These are phyloP conservation scores for Trichosporon asahii DNA, from an alignment of 1,284 basidiomycete genomes.

Conservation along the genomic window DNA sequence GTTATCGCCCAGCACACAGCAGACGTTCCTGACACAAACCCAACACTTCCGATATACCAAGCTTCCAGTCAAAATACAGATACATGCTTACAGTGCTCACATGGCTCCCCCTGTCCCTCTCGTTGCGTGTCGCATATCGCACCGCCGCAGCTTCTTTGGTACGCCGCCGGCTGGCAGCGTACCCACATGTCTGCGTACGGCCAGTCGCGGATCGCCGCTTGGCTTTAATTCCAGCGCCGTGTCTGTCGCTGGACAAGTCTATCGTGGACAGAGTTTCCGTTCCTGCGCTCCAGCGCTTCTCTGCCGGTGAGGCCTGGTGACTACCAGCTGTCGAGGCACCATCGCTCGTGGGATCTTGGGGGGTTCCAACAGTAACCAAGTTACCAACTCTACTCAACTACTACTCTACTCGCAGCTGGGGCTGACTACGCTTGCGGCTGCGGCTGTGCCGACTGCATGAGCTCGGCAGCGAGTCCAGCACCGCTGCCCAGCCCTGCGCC, in stretches of 20 bases:
- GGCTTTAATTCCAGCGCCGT: background rate
- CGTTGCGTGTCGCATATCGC: background rate
- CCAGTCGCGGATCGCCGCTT: background rate
- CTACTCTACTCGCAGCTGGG: background rate
- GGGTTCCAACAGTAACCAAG: background rate
- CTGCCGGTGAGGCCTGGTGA: background rate
- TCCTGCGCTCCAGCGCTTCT: background rate
- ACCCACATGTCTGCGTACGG: background rate
- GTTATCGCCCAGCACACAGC: background rate
- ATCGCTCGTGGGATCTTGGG: background rate
- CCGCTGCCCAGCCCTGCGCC: conserved; percentile 14
- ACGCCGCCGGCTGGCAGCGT: no score
- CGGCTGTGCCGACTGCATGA: background rate
- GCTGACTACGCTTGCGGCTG: background rate
- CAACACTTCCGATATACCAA: background rate
- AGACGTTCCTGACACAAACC: background rate
- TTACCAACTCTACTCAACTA: background rate
- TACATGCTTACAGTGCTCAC: background rate
- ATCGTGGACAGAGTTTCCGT: background rate
- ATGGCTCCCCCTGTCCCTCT: background rate
- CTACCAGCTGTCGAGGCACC: background rate
- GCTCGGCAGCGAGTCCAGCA: conserved; percentile 11
- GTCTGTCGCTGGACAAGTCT: background rate
- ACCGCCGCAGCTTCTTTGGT: background rate
- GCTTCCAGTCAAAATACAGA: background rate